Base-by-base conservation (phyloP, 495 filamentous ascomycete genomes). In the Annulohypoxylon bovei region DNA sequence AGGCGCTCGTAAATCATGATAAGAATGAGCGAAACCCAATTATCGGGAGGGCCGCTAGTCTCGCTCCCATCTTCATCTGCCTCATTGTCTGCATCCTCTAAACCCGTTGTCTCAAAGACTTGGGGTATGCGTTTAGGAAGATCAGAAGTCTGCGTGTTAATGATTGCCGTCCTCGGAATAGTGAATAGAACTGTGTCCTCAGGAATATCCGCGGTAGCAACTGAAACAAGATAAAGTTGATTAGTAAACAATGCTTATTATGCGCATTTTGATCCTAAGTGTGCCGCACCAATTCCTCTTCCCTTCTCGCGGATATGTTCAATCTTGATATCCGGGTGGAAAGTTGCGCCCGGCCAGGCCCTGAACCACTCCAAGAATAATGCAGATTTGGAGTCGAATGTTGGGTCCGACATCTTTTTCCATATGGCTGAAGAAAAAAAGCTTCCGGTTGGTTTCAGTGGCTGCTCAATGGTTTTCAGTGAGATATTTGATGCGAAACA, bases 1-100 rank as follows among this genome's bases (percentile, higher is more conserved):
- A 88, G 75, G 70, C 89, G 88, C 79, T 97, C 93, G 75, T 91
- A 90, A 9, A 97, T 85, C 86, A 97, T 88, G 46, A 92, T 86
- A 11, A 95, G 80, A 69, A 97, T 94, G 6, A 98, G 80, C 0
- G 78, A 72, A 1, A 79, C 77, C 83, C 83, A 85, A 0, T 81
- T 76, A 62, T 84, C 81, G 47, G 79, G 80, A 14, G 70, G 66
- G 1, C 74, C 71, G 37, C 60, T 68, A 2, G 70, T 67, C 42
- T 70, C 73, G 18, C 23, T 65, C 9, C 54, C 65, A 33, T 76
- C 78, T 8, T 80, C 77, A 2, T 79, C 77, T 1, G 67, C 69
- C 22, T 74, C 74, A 44, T 75, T 76, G n/a, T 67, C 64, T 3
- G 71, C 46, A 46, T 76, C 69, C 11, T 72, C 73, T n/a, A 64